Percentiles rank a stretch among this genome's conserved stretches.
These are phyloP conservation scores for Pichia thaimueangensis DNA, from an alignment of 805 yeast genomes.

Conservation along the genomic window DNA sequence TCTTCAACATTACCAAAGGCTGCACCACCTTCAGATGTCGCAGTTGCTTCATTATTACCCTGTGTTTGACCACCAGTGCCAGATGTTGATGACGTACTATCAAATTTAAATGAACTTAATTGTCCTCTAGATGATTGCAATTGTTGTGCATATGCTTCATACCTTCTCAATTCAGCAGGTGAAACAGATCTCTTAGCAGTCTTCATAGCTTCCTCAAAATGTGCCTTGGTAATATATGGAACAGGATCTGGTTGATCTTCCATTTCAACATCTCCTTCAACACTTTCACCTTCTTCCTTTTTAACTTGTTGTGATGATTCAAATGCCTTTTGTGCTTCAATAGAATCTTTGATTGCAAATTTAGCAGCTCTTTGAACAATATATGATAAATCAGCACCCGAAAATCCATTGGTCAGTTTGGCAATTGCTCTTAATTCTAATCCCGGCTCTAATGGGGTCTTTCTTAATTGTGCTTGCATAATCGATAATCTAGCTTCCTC, in stretches of 20 bases:
- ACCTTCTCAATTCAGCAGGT: constrained; percentile 96
- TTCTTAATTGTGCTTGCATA: constrained; percentile 92
- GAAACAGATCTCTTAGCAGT: constrained; percentile 97
- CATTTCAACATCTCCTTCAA: constrained; percentile 37
- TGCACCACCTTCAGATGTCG: constrained; percentile 27
- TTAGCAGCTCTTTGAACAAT: constrained; percentile 98
- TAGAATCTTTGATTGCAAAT: constrained; percentile 96
- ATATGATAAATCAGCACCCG: constrained; percentile 97
- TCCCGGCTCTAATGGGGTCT: constrained; percentile 98
- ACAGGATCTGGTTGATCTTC: constrained; percentile 88
- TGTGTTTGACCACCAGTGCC: neutral
- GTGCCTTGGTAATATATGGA: constrained; percentile 88
- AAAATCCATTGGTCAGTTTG: constrained; percentile 91
- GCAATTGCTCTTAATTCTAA: constrained; percentile 84
- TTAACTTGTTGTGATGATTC: constrained; percentile 52
- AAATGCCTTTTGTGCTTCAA: constrained; percentile 64
- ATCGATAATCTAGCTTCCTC: constrained; percentile 90
- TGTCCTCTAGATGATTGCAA: constrained; percentile 95
- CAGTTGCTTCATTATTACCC: constrained; percentile 29
- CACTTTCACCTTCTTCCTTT: constrained; percentile 30
- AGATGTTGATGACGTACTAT: constrained; percentile 20
- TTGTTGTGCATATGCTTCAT: constrained; percentile 97
- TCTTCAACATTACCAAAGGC: constrained; percentile 46
- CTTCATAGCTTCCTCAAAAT: constrained; percentile 99
- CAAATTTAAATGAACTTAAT: constrained; percentile 82